Conservation (phyloP, 1,139 yeast species). For the Meyerozyma smithsonii region DNA sequence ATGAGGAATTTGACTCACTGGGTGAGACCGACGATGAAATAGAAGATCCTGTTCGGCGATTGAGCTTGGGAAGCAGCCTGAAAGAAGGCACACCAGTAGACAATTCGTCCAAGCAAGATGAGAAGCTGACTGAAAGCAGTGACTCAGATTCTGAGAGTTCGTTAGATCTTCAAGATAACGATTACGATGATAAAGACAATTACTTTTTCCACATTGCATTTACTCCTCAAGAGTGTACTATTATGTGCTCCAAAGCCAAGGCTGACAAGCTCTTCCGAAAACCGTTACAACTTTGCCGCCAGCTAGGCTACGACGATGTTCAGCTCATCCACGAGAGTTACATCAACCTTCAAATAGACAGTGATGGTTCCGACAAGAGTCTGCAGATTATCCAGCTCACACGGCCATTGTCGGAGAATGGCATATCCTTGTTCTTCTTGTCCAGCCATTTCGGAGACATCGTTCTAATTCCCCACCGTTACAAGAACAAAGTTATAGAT, state of each 20-base stretch:
- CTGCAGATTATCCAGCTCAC: conserved; percentile 55
- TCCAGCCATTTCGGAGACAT: conserved; percentile 65
- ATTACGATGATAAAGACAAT: conserved; percentile 20
- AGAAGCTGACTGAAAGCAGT: conserved; percentile 4
- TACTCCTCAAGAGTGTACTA: conserved; percentile 53
- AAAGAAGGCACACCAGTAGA: conserved; percentile 11
- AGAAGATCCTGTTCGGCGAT: conserved; percentile 3
- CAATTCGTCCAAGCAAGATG: conserved; percentile 15
- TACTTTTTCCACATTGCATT: conserved; percentile 50
- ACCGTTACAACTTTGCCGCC: conserved; percentile 26
- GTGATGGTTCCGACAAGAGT: conserved; percentile 55
- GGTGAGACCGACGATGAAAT: conserved; percentile 4
- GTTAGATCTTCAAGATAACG: conserved; percentile 8
- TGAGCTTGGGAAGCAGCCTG: background rate
- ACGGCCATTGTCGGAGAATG: conserved; percentile 54
- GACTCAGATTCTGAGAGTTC: conserved; percentile 4
- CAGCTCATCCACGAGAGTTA: conserved; percentile 44
- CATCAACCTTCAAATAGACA: conserved; percentile 55
- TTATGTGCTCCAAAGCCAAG: conserved; percentile 36
- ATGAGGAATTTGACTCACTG: conserved; percentile 12
- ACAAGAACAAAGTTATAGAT: conserved; percentile 39
- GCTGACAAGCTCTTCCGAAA: conserved; percentile 25
- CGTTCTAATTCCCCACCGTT: conserved; percentile 52
- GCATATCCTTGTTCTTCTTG: conserved; percentile 57
- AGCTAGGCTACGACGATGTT: conserved; percentile 29